These are phyloP conservation scores for Salisapilia sapeloensis DNA, from an alignment of 352 stramenopile genomes.

Conservation along the genomic window DNA sequence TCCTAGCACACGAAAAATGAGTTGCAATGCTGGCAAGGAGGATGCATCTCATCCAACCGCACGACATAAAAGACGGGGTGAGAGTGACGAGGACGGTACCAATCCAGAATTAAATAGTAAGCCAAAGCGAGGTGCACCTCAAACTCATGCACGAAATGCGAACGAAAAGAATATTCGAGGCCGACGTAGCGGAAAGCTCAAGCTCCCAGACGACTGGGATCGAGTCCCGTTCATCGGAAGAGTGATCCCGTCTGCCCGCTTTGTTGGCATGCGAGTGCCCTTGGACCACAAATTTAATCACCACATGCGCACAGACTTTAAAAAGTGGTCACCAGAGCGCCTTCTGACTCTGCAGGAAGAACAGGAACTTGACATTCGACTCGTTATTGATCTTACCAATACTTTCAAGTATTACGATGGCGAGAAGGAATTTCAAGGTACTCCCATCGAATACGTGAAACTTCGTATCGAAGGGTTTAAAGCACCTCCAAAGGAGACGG, in stretches of 20 bases:
- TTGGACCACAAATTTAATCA: conserved; percentile 46
- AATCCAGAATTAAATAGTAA: too few relatives aligned
- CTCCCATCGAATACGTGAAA: conserved; percentile 49
- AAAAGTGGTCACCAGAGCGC: conserved; percentile 35
- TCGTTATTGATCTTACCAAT: conserved; percentile 73
- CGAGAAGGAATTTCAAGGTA: conserved; percentile 18
- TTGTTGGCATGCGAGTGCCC: conserved; percentile 52
- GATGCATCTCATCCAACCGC: too few relatives aligned
- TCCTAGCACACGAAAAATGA: too few relatives aligned
- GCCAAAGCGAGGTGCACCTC: too few relatives aligned
- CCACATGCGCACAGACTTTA: conserved; percentile 12
- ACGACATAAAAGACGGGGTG: too few relatives aligned
- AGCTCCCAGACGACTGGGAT: conserved; percentile 63
- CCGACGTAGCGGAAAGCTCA: conserved; percentile 14
- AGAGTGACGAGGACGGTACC: too few relatives aligned
- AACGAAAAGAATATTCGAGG: too few relatives aligned
- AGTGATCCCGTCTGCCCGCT: conserved; percentile 26
- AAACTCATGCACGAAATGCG: too few relatives aligned
- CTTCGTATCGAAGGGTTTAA: conserved; percentile 62
- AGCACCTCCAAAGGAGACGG: conserved; percentile 17
- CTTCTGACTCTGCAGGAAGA: conserved; percentile 29
- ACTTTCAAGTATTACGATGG: conserved; percentile 76
- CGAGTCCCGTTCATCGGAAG: conserved; percentile 63
- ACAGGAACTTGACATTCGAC: conserved; percentile 21
- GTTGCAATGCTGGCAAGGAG: too few relatives aligned